These are phyloP conservation scores for Colletotrichum tropicicola DNA, from an alignment of 2,329 filamentous ascomycete genomes.

Conservation along the genomic window DNA sequence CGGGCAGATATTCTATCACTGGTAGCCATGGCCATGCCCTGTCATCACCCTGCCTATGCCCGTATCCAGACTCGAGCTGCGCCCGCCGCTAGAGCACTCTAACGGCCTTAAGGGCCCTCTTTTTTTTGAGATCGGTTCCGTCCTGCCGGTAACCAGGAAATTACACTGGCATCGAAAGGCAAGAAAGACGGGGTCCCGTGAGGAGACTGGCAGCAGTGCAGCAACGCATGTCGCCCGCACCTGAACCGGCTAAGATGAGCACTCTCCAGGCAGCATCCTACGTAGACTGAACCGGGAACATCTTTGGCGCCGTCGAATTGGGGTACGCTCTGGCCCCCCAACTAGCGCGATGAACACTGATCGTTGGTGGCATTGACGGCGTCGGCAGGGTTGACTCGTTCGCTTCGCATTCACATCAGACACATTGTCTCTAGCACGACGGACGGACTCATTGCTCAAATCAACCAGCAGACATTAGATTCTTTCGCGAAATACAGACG, in stretches of 20 bases:
- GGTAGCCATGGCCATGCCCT: background rate
- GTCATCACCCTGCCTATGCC: background rate
- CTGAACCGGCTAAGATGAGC: slow-evolving; percentile 11
- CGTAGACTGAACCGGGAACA: background rate
- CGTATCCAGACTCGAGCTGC: background rate
- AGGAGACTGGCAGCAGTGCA: background rate
- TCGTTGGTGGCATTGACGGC: background rate
- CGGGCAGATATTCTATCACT: background rate
- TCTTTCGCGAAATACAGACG: background rate
- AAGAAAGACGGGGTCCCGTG: background rate
- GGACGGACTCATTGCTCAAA: too few species aligned
- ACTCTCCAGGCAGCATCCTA: background rate
- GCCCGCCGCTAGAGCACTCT: too few species aligned
- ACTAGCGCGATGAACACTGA: background rate
- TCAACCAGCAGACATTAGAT: too few species aligned
- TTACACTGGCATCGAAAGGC: background rate
- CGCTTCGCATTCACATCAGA: background rate
- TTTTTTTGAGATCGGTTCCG: too few species aligned
- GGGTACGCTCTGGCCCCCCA: too few species aligned
- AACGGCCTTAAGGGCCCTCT: too few species aligned
- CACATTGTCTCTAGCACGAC: background rate
- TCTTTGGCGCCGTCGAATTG: background rate
- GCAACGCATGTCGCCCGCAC: background rate
- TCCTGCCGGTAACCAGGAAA: too few species aligned
- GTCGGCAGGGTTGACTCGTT: background rate